These are phyloP conservation scores for Jimgerdemannia flammicorona DNA, from an alignment of 192 early-diverging fungal species.

Conservation along the genomic window DNA sequence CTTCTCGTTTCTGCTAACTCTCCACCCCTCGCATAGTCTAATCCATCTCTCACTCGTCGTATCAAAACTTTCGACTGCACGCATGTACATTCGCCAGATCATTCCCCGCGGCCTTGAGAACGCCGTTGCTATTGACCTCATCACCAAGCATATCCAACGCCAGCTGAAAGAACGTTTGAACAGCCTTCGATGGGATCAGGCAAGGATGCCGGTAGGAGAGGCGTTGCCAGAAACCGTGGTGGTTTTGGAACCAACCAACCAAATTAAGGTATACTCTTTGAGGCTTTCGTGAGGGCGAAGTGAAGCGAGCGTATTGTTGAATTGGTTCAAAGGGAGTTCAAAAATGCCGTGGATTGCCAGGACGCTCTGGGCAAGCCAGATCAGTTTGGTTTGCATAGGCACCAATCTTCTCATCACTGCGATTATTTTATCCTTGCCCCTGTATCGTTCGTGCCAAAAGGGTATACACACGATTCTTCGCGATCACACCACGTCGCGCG, in stretches of 20 bases:
- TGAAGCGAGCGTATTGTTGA: too few relatives aligned
- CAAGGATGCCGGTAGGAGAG: constrained; percentile 29
- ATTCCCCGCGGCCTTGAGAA: constrained; percentile 92
- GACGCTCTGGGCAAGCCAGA: neutral
- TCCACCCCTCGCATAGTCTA: neutral
- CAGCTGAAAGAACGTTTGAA: constrained; percentile 73
- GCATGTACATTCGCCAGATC: constrained; percentile 45
- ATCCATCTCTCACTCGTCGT: neutral
- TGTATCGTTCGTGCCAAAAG: constrained; percentile 11
- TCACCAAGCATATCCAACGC: constrained; percentile 83
- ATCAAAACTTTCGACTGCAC: neutral
- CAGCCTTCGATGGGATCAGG: constrained; percentile 52
- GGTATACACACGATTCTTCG: constrained; percentile 84
- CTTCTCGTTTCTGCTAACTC: neutral
- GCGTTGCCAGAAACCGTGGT: constrained; percentile 40
- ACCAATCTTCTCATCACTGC: neutral
- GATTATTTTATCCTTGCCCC: neutral
- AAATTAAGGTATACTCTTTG: constrained; percentile 39
- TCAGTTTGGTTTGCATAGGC: neutral
- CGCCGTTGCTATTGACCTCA: constrained; percentile 84
- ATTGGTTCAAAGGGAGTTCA: too few relatives aligned
- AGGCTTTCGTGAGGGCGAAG: neutral
- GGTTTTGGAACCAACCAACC: constrained; percentile 48
- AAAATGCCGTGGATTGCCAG: too few relatives aligned
- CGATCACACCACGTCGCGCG: constrained; percentile 61